phyloP scores from a whole-genome alignment of 108 stramenopile genomes.

The Skeletonema tropicum region DNA sequence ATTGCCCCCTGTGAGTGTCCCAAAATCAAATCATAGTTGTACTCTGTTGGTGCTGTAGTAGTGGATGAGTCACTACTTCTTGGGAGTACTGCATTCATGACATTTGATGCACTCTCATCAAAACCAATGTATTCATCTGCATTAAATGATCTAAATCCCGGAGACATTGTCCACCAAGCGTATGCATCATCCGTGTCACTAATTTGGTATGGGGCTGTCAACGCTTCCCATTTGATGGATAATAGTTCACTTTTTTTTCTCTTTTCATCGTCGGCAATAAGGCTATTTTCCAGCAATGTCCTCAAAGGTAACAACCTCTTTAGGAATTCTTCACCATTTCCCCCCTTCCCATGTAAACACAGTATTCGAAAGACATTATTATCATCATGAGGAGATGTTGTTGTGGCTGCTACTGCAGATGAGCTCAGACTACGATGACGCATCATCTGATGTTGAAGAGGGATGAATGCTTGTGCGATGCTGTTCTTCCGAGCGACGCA shows the following conservation, averaged over 20 bases:
- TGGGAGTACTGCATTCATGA: conserved; percentile 44
- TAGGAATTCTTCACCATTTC: conserved; percentile 57
- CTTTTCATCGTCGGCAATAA: conserved; percentile 12
- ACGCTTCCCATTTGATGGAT: conserved; percentile 39
- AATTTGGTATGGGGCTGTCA: conserved; percentile 48
- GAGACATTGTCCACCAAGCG: conserved; percentile 84
- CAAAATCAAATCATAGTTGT: conserved; percentile 65
- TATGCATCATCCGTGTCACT: conserved; percentile 44
- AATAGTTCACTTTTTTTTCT: conserved; percentile 7
- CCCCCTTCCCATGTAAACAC: conserved; percentile 86
- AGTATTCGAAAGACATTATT: conserved; percentile 37
- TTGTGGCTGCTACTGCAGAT: neutral
- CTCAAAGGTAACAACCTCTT: conserved; percentile 40
- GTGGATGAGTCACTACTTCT: neutral
- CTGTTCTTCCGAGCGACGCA: neutral
- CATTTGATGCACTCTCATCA: conserved; percentile 51
- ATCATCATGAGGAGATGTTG: neutral
- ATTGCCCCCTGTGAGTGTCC: conserved; percentile 90
- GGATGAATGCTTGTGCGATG: neutral
- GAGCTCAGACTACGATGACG: neutral
- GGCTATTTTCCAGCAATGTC: conserved; percentile 27
- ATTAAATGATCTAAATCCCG: conserved; percentile 75
- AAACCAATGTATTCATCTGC: conserved; percentile 76
- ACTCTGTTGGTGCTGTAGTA: neutral
- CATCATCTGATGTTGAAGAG: neutral